Conservation (phyloP, 169 alveolate genomes). For the Plasmodium berghei region DNA sequence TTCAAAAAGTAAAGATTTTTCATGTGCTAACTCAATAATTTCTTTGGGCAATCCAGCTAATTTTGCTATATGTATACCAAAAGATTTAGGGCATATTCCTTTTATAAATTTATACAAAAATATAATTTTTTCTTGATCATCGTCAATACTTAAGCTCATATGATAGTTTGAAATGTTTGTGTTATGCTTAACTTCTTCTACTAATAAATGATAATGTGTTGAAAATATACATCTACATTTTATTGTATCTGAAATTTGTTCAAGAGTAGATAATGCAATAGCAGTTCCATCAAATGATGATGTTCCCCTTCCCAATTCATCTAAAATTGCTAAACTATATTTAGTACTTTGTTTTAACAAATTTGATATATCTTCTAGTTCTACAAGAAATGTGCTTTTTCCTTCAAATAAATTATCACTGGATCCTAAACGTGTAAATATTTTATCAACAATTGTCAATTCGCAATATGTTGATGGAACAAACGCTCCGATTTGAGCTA, state of each 20-base stretch:
- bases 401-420: slow-evolving; percentile 98
- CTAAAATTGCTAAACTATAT: slow-evolving; percentile 96
- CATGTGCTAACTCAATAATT: slow-evolving; percentile 75
- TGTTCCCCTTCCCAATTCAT: slow-evolving; percentile 99
- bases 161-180: slow-evolving; percentile 84
- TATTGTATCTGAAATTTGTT: slow-evolving; percentile 86
- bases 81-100: slow-evolving; percentile 97
- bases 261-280: slow-evolving; percentile 96
- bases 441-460: slow-evolving; percentile 96
- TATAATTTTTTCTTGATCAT: slow-evolving; percentile 84
- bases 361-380: slow-evolving; percentile 96
- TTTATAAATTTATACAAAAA: slow-evolving; percentile 94
- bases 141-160: slow-evolving; percentile 91
- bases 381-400: slow-evolving; percentile 98
- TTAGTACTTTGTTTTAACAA: slow-evolving; percentile 85
- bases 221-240: slow-evolving; percentile 95
- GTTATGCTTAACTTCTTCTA: slow-evolving; percentile 77
- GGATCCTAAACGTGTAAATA: slow-evolving; percentile 99
- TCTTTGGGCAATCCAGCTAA: slow-evolving; percentile 94
- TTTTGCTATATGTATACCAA: slow-evolving; percentile 97
- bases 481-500: slow-evolving; percentile 99
- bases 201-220: slow-evolving; percentile 95
- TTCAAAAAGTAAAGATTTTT: slow-evolving; percentile 57
- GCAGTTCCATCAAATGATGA: slow-evolving; percentile 99
- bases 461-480: slow-evolving; percentile 94